phyloP scores from a whole-genome alignment of 331 rosid species.

The Pyrus hybrid region DNA sequence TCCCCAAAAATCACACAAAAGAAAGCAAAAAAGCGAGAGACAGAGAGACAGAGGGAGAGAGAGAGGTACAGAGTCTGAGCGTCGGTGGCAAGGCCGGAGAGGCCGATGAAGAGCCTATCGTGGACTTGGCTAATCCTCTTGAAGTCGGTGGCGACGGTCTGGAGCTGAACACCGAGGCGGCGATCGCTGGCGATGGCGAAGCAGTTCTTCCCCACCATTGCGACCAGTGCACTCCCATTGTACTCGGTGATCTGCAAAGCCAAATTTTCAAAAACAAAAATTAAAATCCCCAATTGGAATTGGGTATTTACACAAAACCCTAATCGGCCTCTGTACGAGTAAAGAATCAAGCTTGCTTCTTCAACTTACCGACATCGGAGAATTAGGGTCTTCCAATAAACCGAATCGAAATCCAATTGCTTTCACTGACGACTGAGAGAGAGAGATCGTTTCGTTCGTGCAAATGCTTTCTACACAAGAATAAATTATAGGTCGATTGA shows the following conservation, averaged over 20 bases:
- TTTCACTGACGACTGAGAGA: background rate
- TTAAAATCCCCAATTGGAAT: background rate
- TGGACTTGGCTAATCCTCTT: slow-evolving; percentile 67
- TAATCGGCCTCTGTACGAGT: background rate
- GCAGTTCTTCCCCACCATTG: slow-evolving; percentile 97
- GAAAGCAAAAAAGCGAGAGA: background rate
- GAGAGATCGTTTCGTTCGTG: slow-evolving; percentile 1
- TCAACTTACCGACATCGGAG: slow-evolving; percentile 25
- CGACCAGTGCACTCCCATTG: slow-evolving; percentile 93
- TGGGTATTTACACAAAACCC: background rate
- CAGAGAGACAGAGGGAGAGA: background rate
- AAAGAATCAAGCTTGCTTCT: background rate
- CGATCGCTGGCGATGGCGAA: slow-evolving; percentile 97
- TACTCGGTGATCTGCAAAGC: slow-evolving; percentile 66
- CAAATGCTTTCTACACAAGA: background rate
- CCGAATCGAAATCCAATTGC: background rate
- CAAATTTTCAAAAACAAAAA: background rate
- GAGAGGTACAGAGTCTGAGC: slow-evolving; percentile 73
- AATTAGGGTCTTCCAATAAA: background rate
- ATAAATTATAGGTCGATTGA: background rate
- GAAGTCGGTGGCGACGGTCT: slow-evolving; percentile 90
- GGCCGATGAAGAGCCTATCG: slow-evolving; percentile 73
- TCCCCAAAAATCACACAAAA: background rate
- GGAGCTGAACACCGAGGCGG: slow-evolving; percentile 93
- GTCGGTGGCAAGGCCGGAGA: slow-evolving; percentile 89